Evolutionary conservation across 78 protist species (phyloP).

Genomic region (Paulinella micropora): DNA sequence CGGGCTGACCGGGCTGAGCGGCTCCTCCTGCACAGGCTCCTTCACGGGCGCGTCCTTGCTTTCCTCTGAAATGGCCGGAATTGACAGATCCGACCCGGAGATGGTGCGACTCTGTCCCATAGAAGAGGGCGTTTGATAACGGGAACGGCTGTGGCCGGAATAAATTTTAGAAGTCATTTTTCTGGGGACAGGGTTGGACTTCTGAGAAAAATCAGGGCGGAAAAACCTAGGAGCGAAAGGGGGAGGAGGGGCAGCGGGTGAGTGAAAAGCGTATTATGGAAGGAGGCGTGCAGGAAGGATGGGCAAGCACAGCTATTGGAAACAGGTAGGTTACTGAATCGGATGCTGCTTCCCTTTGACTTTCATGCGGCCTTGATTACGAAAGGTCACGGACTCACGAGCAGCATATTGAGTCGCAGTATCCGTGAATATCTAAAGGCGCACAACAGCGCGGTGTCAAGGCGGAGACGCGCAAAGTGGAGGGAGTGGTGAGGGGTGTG

Average conservation of each 20-base stretch:
- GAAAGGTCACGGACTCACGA: too few relatives aligned
- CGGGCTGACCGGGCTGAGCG: too few relatives aligned
- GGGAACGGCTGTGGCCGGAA: too few relatives aligned
- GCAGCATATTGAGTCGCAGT: too few relatives aligned
- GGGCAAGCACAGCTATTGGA: not conserved
- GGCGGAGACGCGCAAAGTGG: not conserved
- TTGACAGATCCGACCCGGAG: too few relatives aligned
- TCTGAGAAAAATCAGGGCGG: not conserved
- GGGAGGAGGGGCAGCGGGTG: not conserved
- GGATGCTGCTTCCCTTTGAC: not conserved
- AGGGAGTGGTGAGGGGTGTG: not conserved
- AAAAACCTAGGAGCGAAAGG: not conserved
- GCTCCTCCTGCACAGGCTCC: too few relatives aligned
- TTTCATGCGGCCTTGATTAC: not conserved
- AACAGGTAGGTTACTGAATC: not conserved
- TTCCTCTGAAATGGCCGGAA: too few relatives aligned
- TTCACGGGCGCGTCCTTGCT: too few relatives aligned
- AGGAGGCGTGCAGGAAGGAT: not conserved
- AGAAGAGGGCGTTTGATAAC: too few relatives aligned
- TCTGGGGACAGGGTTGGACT: not conserved
- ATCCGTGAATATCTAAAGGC: too few relatives aligned
- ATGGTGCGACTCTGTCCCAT: too few relatives aligned
- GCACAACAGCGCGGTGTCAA: too few relatives aligned
- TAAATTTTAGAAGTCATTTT: not conserved
- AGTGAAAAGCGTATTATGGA: not conserved